Percentiles rank a stretch among this genome's conserved stretches.
Evolutionary conservation across 306 rosid genomes (phyloP).

Genomic region (Rosa lucieae): DNA sequence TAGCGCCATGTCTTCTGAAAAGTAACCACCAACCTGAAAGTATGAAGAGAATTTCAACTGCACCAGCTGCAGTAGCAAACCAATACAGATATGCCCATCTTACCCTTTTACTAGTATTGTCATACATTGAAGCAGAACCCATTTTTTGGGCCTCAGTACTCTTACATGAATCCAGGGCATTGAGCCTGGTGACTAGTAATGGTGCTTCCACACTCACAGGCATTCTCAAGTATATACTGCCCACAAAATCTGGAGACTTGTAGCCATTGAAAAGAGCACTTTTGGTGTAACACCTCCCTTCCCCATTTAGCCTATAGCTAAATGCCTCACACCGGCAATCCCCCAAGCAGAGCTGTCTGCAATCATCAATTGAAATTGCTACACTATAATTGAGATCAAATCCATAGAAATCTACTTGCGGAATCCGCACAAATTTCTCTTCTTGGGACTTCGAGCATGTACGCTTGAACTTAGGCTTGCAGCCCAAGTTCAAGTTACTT

Average conservation of each 20-base stretch:
- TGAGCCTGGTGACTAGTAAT: neutral
- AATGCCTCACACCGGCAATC: conserved; percentile 43
- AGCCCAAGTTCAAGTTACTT: conserved; percentile 31
- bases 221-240: conserved; percentile 35
- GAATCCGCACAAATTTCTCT: conserved; percentile 31
- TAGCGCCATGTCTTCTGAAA: conserved; percentile 30
- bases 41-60: conserved; percentile 10
- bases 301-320: conserved; percentile 32
- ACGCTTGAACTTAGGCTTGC: conserved; percentile 32
- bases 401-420: conserved; percentile 47
- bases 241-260: conserved; percentile 30
- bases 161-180: neutral
- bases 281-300: conserved; percentile 37
- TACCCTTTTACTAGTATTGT: neutral
- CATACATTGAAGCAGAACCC: conserved; percentile 9
- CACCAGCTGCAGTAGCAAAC: conserved; percentile 19
- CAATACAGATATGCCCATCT: conserved; percentile 14
- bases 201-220: conserved; percentile 22
- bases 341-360: conserved; percentile 38
- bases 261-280: conserved; percentile 38
- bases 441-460: neutral
- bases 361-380: conserved; percentile 33
- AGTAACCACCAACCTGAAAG: conserved; percentile 3
- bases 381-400: too few species aligned
- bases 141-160: neutral